phyloP scores from a whole-genome alignment of 108 stramenopile genomes.

The Cyclotella atomus region DNA sequence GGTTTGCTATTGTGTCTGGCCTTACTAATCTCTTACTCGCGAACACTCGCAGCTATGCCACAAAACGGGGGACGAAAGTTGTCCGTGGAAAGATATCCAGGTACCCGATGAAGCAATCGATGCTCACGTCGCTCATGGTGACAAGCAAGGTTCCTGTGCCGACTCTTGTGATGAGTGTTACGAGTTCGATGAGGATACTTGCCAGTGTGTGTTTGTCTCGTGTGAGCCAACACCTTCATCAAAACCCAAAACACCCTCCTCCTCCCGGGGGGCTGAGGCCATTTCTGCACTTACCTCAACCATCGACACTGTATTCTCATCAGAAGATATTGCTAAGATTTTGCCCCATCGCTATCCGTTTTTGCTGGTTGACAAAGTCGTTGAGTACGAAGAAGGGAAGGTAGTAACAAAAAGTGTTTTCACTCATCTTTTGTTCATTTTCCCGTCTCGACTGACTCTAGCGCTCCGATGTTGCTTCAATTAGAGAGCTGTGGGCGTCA shows the following conservation, averaged over 20 bases:
- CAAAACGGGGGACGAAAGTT: not conserved
- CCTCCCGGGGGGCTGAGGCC: slow-evolving; percentile 60
- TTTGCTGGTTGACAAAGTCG: slow-evolving; percentile 89
- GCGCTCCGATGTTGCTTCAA: not conserved
- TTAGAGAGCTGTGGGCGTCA: slow-evolving; percentile 91
- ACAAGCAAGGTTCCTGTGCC: not conserved
- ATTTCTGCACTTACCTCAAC: slow-evolving; percentile 74
- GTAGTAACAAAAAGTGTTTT: not conserved
- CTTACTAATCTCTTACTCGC: too few species aligned
- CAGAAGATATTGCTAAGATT: slow-evolving; percentile 90
- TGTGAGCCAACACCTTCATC: not conserved
- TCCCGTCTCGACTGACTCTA: not conserved
- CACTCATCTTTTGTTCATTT: not conserved
- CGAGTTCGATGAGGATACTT: not conserved
- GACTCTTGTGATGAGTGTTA: not conserved
- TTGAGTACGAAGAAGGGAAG: slow-evolving; percentile 93
- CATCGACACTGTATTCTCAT: slow-evolving; percentile 77
- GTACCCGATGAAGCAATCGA: not conserved
- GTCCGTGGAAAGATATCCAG: not conserved
- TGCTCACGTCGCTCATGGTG: not conserved
- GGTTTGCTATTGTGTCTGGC: too few species aligned
- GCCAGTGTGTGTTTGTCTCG: not conserved
- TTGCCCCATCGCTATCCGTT: slow-evolving; percentile 96
- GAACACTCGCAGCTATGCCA: not conserved
- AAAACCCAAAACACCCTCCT: too few species aligned